Base-by-base conservation (phyloP, 2,329 filamentous ascomycete genomes). In the Westerdykella ornata region DNA sequence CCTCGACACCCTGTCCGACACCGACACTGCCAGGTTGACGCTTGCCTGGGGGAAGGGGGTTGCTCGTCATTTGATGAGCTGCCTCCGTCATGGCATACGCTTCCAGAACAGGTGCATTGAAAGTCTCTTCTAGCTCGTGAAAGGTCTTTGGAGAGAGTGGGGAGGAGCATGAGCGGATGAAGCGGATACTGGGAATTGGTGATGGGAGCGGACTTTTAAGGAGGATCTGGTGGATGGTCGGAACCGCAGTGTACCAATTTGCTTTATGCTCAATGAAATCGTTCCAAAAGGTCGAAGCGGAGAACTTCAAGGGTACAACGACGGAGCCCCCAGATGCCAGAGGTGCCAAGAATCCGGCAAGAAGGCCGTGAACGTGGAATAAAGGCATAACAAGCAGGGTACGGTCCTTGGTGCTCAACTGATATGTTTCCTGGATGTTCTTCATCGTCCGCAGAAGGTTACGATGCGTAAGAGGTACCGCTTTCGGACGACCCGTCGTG, bases 11-110 rank as follows among this genome's bases (percentile, higher is more conserved):
- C 68, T 90, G 86, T 3, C 85, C 86, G 20, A 92, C 60, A 13
- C 88, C 88, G 2, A 94, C 88, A 36, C 82, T 87, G 37, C 88
- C 88, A 0, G 88, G 86, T 70, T 85, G 82, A 54, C 85, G 79
- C 68, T 84, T 81, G 14, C 72, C 81, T 0, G 85, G 85, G 0
- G 72, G 72, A 4, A 74, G 65, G 33, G 72, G 72, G 47, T 75
- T 76, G 17, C 82, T 86, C 1, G 85, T 87, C 82, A 89, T 88
- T 64, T 88, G 85, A 59, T 89, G 85, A 4, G 88, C 80, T 5
- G 86, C 88, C 70, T 94, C 88, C 31, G 88, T 94, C 88, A 94
- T 94, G 51, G 88, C 88, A 57, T 94, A 94, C 8, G 88, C 88
- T 69, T 94, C 88, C 14, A 94, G 75, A 0, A 94, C 88, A 0